A percentile compares a stretch with the other conserved stretches of the same genome.
Conservation (phyloP, 192 early-diverging fungal genomes). For the Linnemannia zychae region DNA sequence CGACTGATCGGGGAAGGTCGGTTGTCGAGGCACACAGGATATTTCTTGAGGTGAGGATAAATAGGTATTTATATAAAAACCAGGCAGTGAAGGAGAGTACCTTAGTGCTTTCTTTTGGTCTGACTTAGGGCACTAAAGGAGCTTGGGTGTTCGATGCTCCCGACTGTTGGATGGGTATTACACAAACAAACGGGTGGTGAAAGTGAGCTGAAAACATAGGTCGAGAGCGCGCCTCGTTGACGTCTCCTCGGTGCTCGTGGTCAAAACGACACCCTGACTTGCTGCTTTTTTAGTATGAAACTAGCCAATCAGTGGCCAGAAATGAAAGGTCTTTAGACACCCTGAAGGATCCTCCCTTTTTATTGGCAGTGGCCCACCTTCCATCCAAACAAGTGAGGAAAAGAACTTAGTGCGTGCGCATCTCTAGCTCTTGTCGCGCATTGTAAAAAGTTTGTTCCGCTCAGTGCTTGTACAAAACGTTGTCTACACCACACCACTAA, state of each 20-base stretch:
- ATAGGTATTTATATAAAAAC: background rate
- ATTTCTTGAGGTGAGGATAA: background rate
- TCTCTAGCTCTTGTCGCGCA: no score
- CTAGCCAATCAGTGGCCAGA: background rate
- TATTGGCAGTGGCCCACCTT: background rate
- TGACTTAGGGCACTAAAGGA: no score
- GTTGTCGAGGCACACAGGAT: conserved; percentile 5
- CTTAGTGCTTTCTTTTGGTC: no score
- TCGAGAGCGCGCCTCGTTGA: background rate
- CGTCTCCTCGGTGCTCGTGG: no score
- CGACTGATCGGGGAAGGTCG: background rate
- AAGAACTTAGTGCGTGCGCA: no score
- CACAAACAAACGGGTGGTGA: no score
- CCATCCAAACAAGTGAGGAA: background rate
- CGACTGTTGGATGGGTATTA: no score
- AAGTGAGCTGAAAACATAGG: no score
- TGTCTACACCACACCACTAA: background rate
- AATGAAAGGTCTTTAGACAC: background rate
- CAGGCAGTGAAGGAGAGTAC: background rate
- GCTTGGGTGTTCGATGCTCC: no score
- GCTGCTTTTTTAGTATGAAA: no score
- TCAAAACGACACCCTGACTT: background rate
- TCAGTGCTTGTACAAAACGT: background rate
- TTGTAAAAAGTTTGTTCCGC: no score
- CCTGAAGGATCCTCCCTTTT: background rate